Percentiles rank a stretch among this genome's conserved stretches.
Evolutionary conservation across 805 yeast species (phyloP).

Genomic region (Candida ulmi): DNA sequence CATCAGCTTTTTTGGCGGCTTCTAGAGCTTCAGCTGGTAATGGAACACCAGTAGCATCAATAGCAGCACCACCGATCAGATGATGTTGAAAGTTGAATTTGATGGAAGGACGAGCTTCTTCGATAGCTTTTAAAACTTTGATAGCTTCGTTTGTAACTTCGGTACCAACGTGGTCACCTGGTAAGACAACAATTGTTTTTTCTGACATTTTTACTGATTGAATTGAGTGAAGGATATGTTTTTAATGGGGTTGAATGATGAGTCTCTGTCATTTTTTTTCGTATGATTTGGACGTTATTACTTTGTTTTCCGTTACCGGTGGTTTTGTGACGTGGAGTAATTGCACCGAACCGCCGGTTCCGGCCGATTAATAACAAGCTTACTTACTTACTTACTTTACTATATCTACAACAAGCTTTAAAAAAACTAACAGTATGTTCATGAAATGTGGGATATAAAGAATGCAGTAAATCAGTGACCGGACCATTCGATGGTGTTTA

Average conservation of each 20-base stretch:
- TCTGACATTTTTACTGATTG: not conserved
- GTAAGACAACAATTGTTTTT: conserved; percentile 79
- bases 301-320: no score
- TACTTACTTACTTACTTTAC: no score
- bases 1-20: conserved; percentile 84
- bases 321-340: no score
- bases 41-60: conserved; percentile 93
- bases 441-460: not conserved
- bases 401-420: no score
- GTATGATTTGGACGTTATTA: not conserved
- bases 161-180: conserved; percentile 97
- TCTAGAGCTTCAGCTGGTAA: conserved; percentile 78
- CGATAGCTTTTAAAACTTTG: conserved; percentile 80
- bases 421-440: not conserved
- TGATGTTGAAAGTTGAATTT: conserved; percentile 76
- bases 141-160: conserved; percentile 89
- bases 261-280: no score
- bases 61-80: conserved; percentile 96
- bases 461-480: no score
- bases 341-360: not conserved
- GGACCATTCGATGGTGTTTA: conserved; percentile 93
- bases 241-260: no score
- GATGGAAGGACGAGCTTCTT: conserved; percentile 46
- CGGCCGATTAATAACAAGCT: no score
- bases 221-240: no score